These are phyloP conservation scores for Apiospora rasikravindrae DNA, from an alignment of 2,329 filamentous ascomycete species.

Conservation along the genomic window DNA sequence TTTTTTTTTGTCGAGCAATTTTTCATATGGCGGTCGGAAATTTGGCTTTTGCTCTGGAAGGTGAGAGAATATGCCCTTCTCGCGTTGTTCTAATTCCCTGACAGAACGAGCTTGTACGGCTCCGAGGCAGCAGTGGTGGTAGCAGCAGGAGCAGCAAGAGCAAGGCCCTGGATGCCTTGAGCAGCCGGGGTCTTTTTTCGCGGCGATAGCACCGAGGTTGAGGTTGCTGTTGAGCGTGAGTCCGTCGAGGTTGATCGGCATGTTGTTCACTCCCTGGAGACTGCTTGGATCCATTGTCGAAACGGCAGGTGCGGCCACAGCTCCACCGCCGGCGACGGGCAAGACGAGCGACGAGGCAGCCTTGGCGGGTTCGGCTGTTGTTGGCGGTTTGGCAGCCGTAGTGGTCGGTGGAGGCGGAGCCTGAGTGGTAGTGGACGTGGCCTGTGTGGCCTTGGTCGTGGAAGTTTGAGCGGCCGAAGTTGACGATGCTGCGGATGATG, in stretches of 20 bases:
- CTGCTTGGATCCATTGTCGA: constrained; percentile 31
- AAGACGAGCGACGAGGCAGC: constrained; percentile 27
- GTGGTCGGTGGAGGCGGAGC: background rate
- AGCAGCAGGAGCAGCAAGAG: background rate
- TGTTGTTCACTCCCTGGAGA: constrained; percentile 32
- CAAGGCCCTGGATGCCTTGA: background rate
- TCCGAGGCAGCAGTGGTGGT: background rate
- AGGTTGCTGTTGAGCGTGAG: constrained; percentile 33
- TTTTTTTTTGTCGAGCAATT: background rate
- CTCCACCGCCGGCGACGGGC: constrained; percentile 24
- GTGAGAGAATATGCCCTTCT: background rate
- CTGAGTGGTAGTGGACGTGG: background rate
- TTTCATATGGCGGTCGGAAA: background rate
- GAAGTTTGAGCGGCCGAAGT: constrained; percentile 3
- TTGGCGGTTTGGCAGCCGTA: background rate
- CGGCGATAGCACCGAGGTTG: constrained; percentile 32
- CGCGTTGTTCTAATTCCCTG: constrained; percentile 6
- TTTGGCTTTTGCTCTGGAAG: background rate
- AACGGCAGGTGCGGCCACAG: constrained; percentile 25
- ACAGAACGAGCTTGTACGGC: background rate
- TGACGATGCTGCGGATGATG: background rate
- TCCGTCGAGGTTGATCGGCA: constrained; percentile 34
- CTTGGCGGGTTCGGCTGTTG: background rate
- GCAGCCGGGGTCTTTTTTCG: constrained; percentile 4
- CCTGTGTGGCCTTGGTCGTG: background rate